These are phyloP conservation scores for Apiosordaria backusii DNA, from an alignment of 495 filamentous ascomycete genomes.

Conservation along the genomic window DNA sequence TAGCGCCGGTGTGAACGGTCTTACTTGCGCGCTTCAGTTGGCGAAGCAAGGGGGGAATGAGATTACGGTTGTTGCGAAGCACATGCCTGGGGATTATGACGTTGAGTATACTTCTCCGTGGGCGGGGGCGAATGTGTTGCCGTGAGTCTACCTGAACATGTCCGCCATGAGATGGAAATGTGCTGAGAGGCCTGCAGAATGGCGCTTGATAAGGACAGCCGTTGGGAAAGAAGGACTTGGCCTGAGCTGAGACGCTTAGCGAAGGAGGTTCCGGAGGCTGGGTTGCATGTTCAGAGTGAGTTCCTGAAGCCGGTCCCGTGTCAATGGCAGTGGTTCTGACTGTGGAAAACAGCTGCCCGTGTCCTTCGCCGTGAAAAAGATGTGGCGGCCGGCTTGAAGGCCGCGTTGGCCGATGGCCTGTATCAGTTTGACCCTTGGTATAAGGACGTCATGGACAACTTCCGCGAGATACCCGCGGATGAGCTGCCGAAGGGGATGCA, in stretches of 20 bases:
- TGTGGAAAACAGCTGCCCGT: constrained; percentile 32
- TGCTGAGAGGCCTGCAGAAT: constrained; percentile 19
- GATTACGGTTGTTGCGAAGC: constrained; percentile 84
- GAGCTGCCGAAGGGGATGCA: constrained; percentile 60
- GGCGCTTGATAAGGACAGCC: constrained; percentile 34
- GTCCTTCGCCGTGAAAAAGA: constrained; percentile 44
- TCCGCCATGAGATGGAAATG: background rate
- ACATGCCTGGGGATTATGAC: constrained; percentile 98
- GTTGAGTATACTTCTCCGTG: constrained; percentile 94
- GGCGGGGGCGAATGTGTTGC: constrained; percentile 90
- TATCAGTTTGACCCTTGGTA: constrained; percentile 77
- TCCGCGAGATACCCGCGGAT: constrained; percentile 52
- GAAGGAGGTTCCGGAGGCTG: constrained; percentile 74
- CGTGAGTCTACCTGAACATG: constrained; percentile 48
- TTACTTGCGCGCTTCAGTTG: constrained; percentile 86
- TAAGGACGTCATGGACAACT: constrained; percentile 68
- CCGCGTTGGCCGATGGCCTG: constrained; percentile 53
- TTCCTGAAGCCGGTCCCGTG: background rate
- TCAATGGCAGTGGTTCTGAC: background rate
- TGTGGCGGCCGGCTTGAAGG: constrained; percentile 22
- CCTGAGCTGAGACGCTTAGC: constrained; percentile 62
- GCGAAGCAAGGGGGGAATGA: constrained; percentile 62
- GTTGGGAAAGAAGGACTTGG: constrained; percentile 68
- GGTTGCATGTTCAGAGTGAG: constrained; percentile 80
- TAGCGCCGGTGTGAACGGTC: constrained; percentile 86